phyloP scores from a whole-genome alignment of 73 alveolate genomes.

The Paramecium primaurelia region DNA sequence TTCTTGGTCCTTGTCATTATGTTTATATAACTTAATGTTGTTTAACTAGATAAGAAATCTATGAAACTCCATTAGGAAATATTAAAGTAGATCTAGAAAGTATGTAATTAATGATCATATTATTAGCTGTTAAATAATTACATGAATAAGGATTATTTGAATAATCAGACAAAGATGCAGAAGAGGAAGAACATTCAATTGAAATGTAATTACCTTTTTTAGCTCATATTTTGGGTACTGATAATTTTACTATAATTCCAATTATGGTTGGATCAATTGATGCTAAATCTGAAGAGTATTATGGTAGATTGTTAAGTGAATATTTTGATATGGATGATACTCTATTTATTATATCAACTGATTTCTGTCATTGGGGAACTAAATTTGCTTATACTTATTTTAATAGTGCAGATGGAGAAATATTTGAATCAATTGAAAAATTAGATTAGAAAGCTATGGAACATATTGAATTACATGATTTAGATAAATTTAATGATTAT shows the following conservation, averaged over 20 bases:
- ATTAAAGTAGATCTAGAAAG: conserved; percentile 52
- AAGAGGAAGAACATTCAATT: conserved; percentile 59
- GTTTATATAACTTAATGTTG: conserved; percentile 53
- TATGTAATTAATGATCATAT: neutral
- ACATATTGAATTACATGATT: conserved; percentile 53
- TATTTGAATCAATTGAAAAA: conserved; percentile 56
- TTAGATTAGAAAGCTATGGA: conserved; percentile 62
- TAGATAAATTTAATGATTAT: conserved; percentile 45
- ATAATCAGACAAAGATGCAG: conserved; percentile 59
- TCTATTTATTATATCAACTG: conserved; percentile 52
- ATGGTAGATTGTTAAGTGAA: conserved; percentile 53
- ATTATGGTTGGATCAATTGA: conserved; percentile 63
- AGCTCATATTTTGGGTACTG: conserved; percentile 45
- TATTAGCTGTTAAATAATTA: conserved; percentile 23
- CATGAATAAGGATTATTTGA: conserved; percentile 46
- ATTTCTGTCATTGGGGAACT: conserved; percentile 63
- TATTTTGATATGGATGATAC: conserved; percentile 51
- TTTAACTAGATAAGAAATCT: conserved; percentile 45
- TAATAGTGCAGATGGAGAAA: conserved; percentile 51
- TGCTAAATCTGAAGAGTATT: conserved; percentile 49
- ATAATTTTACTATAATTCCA: conserved; percentile 49
- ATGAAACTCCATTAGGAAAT: conserved; percentile 63
- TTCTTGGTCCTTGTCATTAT: conserved; percentile 59
- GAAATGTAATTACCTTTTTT: conserved; percentile 58
- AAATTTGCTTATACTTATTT: conserved; percentile 50